Conservation (phyloP, 1,139 yeast species). For the Arxiozyma slooffiae region DNA sequence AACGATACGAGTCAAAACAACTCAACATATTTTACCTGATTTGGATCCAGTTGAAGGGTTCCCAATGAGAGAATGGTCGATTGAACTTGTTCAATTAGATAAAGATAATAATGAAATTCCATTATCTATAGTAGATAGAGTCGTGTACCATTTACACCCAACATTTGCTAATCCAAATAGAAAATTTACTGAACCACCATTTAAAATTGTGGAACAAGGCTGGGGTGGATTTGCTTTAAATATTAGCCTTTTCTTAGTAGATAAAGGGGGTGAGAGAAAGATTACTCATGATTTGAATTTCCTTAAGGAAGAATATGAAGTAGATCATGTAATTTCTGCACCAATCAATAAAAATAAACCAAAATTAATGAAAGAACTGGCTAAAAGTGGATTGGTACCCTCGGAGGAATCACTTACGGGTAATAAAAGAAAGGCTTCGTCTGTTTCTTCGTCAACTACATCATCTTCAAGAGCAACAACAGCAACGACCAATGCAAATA, state of each 20-base stretch:
- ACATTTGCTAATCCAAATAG: slow-evolving; percentile 93
- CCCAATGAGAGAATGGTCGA: slow-evolving; percentile 95
- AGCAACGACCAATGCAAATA: slow-evolving; percentile 9
- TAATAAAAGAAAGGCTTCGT: slow-evolving; percentile 30
- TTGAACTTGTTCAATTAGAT: slow-evolving; percentile 64
- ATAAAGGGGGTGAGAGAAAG: slow-evolving; percentile 81
- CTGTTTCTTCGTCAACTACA: not conserved
- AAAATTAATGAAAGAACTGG: slow-evolving; percentile 57
- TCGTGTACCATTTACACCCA: slow-evolving; percentile 87
- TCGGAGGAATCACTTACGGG: slow-evolving; percentile 17
- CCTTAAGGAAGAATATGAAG: slow-evolving; percentile 60
- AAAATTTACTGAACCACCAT: slow-evolving; percentile 76
- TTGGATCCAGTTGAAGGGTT: slow-evolving; percentile 82
- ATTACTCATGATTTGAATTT: slow-evolving; percentile 85
- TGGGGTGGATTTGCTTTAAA: slow-evolving; percentile 98
- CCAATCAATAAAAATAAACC: slow-evolving; percentile 60
- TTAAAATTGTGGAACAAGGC: slow-evolving; percentile 83
- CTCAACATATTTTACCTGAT: slow-evolving; percentile 73
- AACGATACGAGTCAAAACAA: slow-evolving; percentile 80
- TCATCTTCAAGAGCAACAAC: not conserved
- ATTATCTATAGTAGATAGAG: slow-evolving; percentile 83
- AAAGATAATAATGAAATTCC: slow-evolving; percentile 76
- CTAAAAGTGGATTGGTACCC: slow-evolving; percentile 68
- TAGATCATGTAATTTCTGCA: slow-evolving; percentile 65
- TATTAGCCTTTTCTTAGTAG: slow-evolving; percentile 65